phyloP scores from a whole-genome alignment of 176 grass and related monocot species.

The Hordeum marinum region DNA sequence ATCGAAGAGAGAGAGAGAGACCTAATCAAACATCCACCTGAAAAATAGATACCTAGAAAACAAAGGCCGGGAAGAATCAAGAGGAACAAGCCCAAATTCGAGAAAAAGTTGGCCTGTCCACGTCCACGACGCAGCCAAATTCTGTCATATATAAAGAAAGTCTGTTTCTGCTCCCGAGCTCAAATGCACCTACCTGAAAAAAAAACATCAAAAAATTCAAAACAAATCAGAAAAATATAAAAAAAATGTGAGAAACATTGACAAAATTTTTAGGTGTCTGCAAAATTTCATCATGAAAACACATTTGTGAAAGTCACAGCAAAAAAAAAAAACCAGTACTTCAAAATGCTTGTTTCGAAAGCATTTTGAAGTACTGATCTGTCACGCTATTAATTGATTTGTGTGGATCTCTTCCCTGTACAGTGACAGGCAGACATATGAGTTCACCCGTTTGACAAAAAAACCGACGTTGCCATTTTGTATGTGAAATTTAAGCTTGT shows the following conservation, averaged over 20 bases:
- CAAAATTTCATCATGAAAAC: too few species aligned
- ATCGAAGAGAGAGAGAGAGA: background rate
- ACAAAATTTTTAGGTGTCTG: too few species aligned
- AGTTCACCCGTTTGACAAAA: slow-evolving; percentile 48
- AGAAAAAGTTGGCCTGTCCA: slow-evolving; percentile 19
- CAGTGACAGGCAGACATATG: background rate
- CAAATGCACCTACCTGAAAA: too few species aligned
- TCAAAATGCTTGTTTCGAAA: too few species aligned
- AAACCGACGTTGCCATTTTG: background rate
- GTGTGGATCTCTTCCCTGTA: slow-evolving; percentile 6
- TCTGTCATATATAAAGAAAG: background rate
- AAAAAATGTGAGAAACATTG: too few species aligned
- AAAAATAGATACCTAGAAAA: slow-evolving; percentile 19
- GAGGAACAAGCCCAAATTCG: slow-evolving; percentile 7
- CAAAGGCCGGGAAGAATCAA: slow-evolving; percentile 11
- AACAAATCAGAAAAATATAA: too few species aligned
- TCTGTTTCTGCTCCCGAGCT: too few species aligned
- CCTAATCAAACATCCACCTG: slow-evolving; percentile 44
- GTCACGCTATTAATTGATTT: too few species aligned
- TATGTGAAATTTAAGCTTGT: slow-evolving; percentile 19
- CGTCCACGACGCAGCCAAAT: slow-evolving; percentile 16
- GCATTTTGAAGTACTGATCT: too few species aligned
- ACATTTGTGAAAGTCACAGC: too few species aligned
- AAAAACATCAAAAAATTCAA: too few species aligned
- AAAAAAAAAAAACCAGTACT: too few species aligned